Evolutionary conservation across 2,329 filamentous ascomycete genomes (phyloP), one percentile per base, ranked within the genome.

Genomic region (Penicillium sp.): DNA sequence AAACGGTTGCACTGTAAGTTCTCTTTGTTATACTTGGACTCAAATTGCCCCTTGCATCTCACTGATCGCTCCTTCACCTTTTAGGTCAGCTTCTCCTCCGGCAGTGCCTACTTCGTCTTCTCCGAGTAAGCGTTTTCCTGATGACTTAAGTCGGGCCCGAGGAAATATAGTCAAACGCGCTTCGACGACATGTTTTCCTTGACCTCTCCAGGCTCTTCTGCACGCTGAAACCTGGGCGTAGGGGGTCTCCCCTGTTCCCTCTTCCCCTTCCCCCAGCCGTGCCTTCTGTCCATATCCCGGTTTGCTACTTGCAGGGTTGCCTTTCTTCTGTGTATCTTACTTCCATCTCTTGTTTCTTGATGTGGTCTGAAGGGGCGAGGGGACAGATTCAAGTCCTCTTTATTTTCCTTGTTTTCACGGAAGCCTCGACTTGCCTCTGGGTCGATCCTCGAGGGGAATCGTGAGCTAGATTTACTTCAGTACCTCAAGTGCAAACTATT

Each of bases 1-100:
- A 44, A 74, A 70, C 47, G 87, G 88, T 45, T 94, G 88, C 80
- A 94, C 88, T 35, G 87, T 93, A 81, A 77, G 86, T 78, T 45
- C 30, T 36, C 16, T 29, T 1, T 20, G 7, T 4, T 3, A 8
- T 21, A 10, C 16, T 31, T 16, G n/a, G n/a, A n/a, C n/a, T n/a
- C 7, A 23, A 23, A 18, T 33, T n/a, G 17, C 37, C 32, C 15
- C 11, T 27, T 27, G 8, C 35, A 20, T 32, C 11, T 45, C 43
- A 43, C 41, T 42, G 44, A 40, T 39, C 41, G 28, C 31, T 29
- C 21, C 10, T 37, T 3, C 3, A 20, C 36, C 57, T 17, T 27
- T 23, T 36, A 78, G 75, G 72, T 76, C 40, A 62, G 72, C 43
- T 62, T 76, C 41, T 59, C 66, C 44, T 71, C 70, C 18, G 75